Conservation (phyloP, 495 filamentous ascomycete species). For the Massariosphaeria phaeospora region DNA sequence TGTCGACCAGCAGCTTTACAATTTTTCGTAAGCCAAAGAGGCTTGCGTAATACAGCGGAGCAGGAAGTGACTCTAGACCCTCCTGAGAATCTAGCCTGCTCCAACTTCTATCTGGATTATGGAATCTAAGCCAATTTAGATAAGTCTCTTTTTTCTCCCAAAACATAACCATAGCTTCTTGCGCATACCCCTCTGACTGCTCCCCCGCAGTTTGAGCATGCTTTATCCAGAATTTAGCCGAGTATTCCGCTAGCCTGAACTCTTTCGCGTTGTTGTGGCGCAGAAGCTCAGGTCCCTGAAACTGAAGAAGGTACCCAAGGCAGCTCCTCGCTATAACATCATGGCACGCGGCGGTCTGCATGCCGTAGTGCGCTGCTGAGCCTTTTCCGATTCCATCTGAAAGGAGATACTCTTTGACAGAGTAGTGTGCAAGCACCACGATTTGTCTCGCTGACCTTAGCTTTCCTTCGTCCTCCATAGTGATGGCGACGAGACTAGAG, state of each 20-base stretch:
- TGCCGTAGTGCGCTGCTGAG: slow-evolving; percentile 11
- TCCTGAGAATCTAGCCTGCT: background rate
- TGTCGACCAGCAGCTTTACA: slow-evolving; percentile 3
- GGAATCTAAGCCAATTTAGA: slow-evolving; percentile 24
- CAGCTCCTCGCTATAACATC: slow-evolving; percentile 16
- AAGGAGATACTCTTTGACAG: slow-evolving; percentile 24
- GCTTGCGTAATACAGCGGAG: slow-evolving; percentile 22
- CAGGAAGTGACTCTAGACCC: background rate
- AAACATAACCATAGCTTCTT: slow-evolving; percentile 13
- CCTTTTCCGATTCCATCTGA: slow-evolving; percentile 16
- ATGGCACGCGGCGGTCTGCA: slow-evolving; percentile 11
- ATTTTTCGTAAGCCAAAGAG: slow-evolving; percentile 2
- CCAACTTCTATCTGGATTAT: slow-evolving; percentile 12
- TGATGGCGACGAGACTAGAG: slow-evolving; percentile 15
- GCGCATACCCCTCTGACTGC: slow-evolving; percentile 5
- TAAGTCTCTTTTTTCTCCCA: slow-evolving; percentile 6
- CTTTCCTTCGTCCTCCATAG: background rate
- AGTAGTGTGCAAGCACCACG: slow-evolving; percentile 21
- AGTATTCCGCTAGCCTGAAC: slow-evolving; percentile 18
- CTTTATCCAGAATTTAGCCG: slow-evolving; percentile 18
- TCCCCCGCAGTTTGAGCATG: slow-evolving; percentile 11
- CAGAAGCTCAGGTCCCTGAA: slow-evolving; percentile 1
- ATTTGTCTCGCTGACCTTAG: slow-evolving; percentile 1
- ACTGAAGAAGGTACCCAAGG: slow-evolving; percentile 23
- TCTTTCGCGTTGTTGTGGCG: background rate